A percentile compares a stretch with the other conserved stretches of the same genome.
These are phyloP conservation scores for Cerrena zonata DNA, from an alignment of 1,284 basidiomycete species.

Conservation along the genomic window DNA sequence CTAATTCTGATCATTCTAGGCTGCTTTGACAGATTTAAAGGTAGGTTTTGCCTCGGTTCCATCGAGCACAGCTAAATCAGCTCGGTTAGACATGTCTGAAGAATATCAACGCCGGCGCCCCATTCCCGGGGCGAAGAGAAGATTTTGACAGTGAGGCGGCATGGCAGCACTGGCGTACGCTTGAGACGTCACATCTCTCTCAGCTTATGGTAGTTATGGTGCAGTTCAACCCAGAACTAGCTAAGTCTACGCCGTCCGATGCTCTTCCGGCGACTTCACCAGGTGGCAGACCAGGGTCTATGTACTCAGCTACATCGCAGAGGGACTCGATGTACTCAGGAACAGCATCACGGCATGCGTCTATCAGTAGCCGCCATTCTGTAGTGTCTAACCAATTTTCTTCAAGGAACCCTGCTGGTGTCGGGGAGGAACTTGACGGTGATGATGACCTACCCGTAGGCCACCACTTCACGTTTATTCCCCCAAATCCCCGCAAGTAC, in stretches of 20 bases:
- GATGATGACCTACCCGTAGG: constrained; percentile 69
- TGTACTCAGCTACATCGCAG: constrained; percentile 16
- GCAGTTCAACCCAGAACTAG: constrained; percentile 80
- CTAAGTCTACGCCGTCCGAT: constrained; percentile 68
- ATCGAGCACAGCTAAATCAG: constrained; percentile 1
- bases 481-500: constrained; percentile 79
- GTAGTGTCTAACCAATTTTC: constrained; percentile 26
- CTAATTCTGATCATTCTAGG: constrained; percentile 38
- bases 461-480: constrained; percentile 82
- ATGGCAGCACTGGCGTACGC: constrained; percentile 78
- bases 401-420: constrained; percentile 35
- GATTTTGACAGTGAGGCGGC: constrained; percentile 81
- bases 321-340: constrained; percentile 30
- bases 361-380: constrained; percentile 63
- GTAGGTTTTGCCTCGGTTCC: constrained; percentile 31
- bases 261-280: constrained; percentile 35
- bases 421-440: constrained; percentile 41
- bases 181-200: constrained; percentile 81
- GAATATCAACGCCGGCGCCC: constrained; percentile 78
- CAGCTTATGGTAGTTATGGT: constrained; percentile 88
- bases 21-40: constrained; percentile 81
- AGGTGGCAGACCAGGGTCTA: constrained; percentile 47
- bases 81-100: constrained; percentile 74
- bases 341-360: constrained; percentile 42
- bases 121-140: constrained; percentile 80